Evolutionary conservation across 352 stramenopile species (phyloP), one percentile per base, ranked within the genome.

Genomic region (Labyrinthula sp.): DNA sequence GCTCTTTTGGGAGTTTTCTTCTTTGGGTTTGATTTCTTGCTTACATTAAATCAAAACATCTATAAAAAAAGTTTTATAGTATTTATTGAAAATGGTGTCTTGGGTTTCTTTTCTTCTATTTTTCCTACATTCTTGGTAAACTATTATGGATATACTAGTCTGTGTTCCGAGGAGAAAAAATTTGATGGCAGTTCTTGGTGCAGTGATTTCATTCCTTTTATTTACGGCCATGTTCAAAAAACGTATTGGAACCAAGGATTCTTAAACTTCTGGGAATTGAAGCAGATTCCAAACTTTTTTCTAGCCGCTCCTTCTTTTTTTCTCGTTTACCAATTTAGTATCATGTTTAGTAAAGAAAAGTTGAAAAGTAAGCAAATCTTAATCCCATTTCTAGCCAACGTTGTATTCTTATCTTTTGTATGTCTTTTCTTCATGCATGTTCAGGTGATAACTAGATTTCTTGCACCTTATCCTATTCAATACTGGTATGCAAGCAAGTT

Each of bases 201-300:
- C 38, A 31, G 28, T 0, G 35, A 64, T 1, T 60, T 62, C 4
- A 10, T 82, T 6, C 72, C 71, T 23, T 82, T 77, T 30, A 73
- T 93, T 57, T 95, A 95, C 68, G 69, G 71, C 55, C 80, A 87
- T 49, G 75, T 92, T 45, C 83, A 94, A 69, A 63, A 64, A 22
- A 75, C 89, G 61, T 89, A 94, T 63, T 94, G 83, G 82, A 85
- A 91, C 59, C 72, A 92, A 21, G 83, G 81, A 1, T 64, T 89
- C 7, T 72, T 94, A 26, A 59, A 61, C 9, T 94, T 93, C 63
- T 94, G 86, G 60, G 58, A 87, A 58, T 47, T 68, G 50, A 84
- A 86, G 57, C 80, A 94, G 57, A 48, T 92, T 30, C 83, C 83
- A 23, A 93, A 93, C 54, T 93, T 93, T 48, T 21, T 90, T 1